phyloP scores from a whole-genome alignment of 1,284 basidiomycete species.

The Moniliella sp. region DNA sequence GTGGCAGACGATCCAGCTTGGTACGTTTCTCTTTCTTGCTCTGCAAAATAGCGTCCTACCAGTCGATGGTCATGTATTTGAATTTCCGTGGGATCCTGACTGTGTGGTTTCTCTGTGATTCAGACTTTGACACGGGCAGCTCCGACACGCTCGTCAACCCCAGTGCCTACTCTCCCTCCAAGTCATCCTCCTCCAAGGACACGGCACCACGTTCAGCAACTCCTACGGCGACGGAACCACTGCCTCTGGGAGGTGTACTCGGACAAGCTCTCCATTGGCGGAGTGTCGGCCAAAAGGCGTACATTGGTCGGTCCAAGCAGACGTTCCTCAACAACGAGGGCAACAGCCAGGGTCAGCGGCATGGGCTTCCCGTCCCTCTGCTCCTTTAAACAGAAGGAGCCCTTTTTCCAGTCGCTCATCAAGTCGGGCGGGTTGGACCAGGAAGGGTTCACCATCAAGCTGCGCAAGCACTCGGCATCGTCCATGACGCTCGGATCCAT shows the following conservation, averaged over 20 bases:
- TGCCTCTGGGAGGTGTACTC: conserved; percentile 1
- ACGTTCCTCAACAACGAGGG: background rate
- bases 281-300: background rate
- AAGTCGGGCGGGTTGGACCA: background rate
- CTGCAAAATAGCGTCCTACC: no score
- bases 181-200: background rate
- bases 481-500: conserved; percentile 32
- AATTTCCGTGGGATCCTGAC: no score
- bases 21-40: no score
- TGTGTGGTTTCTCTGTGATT: no score
- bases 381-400: background rate
- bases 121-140: background rate
- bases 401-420: conserved; percentile 1
- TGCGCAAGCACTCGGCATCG: background rate
- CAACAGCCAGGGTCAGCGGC: conserved; percentile 1
- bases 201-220: background rate
- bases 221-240: conserved; percentile 1
- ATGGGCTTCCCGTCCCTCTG: background rate
- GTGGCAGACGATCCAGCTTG: no score
- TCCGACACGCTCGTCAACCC: conserved; percentile 1
- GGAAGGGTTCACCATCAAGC: background rate
- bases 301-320: background rate
- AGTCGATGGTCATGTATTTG: no score
- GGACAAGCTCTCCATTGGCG: conserved; percentile 1
- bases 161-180: background rate